Evolutionary conservation across 768 basidiomycete genomes (phyloP), one percentile per base, ranked within the genome.

Genomic region (Cystofilobasidium bisporidii): DNA sequence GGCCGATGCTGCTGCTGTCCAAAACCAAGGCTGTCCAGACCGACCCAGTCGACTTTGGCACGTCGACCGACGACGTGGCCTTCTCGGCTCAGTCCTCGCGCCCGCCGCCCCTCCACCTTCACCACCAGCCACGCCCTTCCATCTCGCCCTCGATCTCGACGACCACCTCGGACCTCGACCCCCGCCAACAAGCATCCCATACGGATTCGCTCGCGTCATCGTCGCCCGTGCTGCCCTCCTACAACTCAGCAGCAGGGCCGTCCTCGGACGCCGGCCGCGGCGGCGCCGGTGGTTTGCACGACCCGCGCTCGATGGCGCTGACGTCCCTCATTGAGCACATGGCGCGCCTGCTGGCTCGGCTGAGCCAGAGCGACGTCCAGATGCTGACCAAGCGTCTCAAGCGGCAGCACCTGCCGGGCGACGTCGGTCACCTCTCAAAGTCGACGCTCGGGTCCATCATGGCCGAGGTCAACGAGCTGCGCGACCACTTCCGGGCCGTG

Each of bases 331-430:
- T 80, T 56, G 79, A 80, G 28, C 76, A 88, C 66, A 79, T 87
- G 57, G 76, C 80, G 30, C 79, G 81, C 32, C 78, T 98, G 3
- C 81, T 92, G 67, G 79, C 81, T 32, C 83, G 84, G 41, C 78
- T 89, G 64, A 78, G 81, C 48, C 80, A 87, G 70, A 86, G 92
- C 0, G 93, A 98, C 72, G 86, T 93, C 1, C 81, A 87, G 26
- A 91, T 90, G 1, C 80, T 98, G 48, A 90, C 89, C 38, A 88
- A 88, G 71, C 86, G 96, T 32, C 80, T 98, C 32, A 93, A 90
- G 77, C 86, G 91, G 65, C 93, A 97, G 72, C 85, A 92, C 72
- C 87, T 87, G 28, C 87, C 90, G 12, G 78, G 76, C 12, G 91
- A 96, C 71, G 82, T 97, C 36, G 83, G 85, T 36, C 87, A 96